A percentile compares a stretch with the other conserved stretches of the same genome.
Conservation (phyloP, 2,329 filamentous ascomycete species). For the Clonostachys chloroleuca region DNA sequence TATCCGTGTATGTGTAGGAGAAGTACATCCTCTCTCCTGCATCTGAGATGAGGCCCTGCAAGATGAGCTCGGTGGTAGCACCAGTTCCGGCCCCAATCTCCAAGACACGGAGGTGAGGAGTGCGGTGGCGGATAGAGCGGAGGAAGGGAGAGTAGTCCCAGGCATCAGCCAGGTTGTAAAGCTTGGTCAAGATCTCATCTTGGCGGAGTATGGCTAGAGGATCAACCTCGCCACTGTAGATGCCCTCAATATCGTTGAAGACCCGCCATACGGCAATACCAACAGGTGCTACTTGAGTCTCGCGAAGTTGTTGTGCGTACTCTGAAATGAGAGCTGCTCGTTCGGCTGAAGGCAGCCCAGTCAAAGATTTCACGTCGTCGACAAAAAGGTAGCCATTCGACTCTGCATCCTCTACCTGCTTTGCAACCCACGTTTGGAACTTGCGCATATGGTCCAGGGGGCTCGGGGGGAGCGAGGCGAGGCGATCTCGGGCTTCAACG, state of each 20-base stretch:
- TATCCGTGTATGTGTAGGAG: constrained; percentile 20
- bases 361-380: too few species aligned
- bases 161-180: not conserved
- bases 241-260: not conserved
- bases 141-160: not conserved
- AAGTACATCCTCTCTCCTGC: not conserved
- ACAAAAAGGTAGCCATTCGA: too few species aligned
- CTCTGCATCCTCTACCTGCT: too few species aligned
- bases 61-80: constrained; percentile 15
- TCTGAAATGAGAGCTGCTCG: too few species aligned
- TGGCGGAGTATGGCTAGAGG: not conserved
- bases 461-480: not conserved
- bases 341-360: too few species aligned
- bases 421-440: too few species aligned
- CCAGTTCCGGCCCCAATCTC: constrained; percentile 24
- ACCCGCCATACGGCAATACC: too few species aligned
- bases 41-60: not conserved
- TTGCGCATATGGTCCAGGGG: not conserved
- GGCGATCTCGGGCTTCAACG: too few species aligned
- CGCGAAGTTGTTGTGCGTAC: too few species aligned
- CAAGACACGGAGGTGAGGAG: constrained; percentile 13
- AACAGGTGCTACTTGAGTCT: too few species aligned
- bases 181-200: not conserved
- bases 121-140: not conserved
- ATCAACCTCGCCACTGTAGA: not conserved